A percentile compares a stretch with the other conserved stretches of the same genome.
These are phyloP conservation scores for Adansonia grandidieri DNA, from an alignment of 441 rosid species.

Conservation along the genomic window DNA sequence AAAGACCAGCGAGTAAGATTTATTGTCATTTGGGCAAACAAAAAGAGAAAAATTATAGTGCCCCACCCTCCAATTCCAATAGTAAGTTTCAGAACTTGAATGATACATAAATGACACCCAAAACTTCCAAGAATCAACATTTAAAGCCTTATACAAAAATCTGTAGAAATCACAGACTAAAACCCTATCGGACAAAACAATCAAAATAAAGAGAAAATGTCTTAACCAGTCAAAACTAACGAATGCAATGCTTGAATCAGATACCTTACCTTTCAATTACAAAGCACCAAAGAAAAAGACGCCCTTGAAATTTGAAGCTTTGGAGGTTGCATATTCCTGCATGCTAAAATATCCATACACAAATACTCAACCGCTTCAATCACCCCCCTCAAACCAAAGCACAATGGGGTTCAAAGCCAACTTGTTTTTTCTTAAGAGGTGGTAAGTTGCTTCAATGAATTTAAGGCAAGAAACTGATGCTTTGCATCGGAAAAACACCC, in stretches of 20 bases:
- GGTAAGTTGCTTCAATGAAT: constrained; percentile 31
- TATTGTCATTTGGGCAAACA: constrained; percentile 16
- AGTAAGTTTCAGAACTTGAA: constrained; percentile 27
- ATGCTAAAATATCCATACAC: constrained; percentile 27
- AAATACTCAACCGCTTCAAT: constrained; percentile 14
- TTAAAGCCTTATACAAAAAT: constrained; percentile 32
- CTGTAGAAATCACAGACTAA: constrained; percentile 27
- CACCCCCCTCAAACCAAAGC: constrained; percentile 18
- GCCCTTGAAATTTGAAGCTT: constrained; percentile 26
- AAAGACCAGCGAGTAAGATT: constrained; percentile 8
- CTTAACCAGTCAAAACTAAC: constrained; percentile 14
- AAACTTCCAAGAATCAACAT: constrained; percentile 12
- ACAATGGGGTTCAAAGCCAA: constrained; percentile 17
- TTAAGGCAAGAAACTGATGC: constrained; percentile 20
- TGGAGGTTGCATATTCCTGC: constrained; percentile 30
- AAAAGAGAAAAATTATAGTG: constrained; percentile 13
- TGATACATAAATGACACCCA: constrained; percentile 5
- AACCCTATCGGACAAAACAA: constrained; percentile 31
- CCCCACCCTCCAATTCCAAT: constrained; percentile 18
- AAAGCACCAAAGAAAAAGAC: constrained; percentile 17
- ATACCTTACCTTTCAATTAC: constrained; percentile 11
- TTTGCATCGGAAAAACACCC: constrained; percentile 1
- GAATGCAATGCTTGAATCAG: constrained; percentile 25
- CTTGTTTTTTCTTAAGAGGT: constrained; percentile 24
- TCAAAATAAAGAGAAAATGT: constrained; percentile 13